Percentiles rank a stretch among this genome's conserved stretches.
Evolutionary conservation across 2,329 filamentous ascomycete species (phyloP).

Genomic region (Phaeosphaeriaceae sp.): DNA sequence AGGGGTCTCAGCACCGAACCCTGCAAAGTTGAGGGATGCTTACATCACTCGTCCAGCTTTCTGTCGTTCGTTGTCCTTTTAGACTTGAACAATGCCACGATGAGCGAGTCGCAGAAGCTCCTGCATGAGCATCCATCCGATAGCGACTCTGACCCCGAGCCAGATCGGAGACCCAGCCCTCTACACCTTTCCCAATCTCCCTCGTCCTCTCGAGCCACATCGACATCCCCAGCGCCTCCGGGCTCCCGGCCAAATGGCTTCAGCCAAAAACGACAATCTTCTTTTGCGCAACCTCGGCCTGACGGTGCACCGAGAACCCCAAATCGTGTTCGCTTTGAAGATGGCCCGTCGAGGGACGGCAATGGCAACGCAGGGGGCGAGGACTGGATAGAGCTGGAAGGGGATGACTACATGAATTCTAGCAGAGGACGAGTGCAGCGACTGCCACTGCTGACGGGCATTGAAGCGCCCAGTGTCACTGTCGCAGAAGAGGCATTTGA

Average conservation of each 20-base stretch:
- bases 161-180: slow-evolving; percentile 19
- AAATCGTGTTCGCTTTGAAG: slow-evolving; percentile 77
- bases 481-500: slow-evolving; percentile 66
- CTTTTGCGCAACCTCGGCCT: slow-evolving; percentile 55
- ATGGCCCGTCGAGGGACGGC: slow-evolving; percentile 38
- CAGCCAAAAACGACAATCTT: slow-evolving; percentile 47
- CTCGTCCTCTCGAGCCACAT: slow-evolving; percentile 34
- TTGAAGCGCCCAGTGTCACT: slow-evolving; percentile 80
- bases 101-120: slow-evolving; percentile 49
- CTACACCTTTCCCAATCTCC: slow-evolving; percentile 37
- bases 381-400: slow-evolving; percentile 60
- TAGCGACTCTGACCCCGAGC: slow-evolving; percentile 38
- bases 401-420: slow-evolving; percentile 64
- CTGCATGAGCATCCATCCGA: slow-evolving; percentile 42
- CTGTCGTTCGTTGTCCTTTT: slow-evolving; percentile 2
- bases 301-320: slow-evolving; percentile 66
- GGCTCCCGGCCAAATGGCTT: slow-evolving; percentile 32
- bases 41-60: slow-evolving; percentile 4
- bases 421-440: slow-evolving; percentile 57
- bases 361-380: slow-evolving; percentile 40
- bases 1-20: slow-evolving; percentile 14
- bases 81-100: slow-evolving; percentile 42
- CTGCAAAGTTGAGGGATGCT: slow-evolving; percentile 3
- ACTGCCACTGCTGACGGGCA: slow-evolving; percentile 77
- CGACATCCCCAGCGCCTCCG: slow-evolving; percentile 36